Evolutionary conservation across 148 eudicot genomes (phyloP).

Genomic region (Talinum fruticosum): DNA sequence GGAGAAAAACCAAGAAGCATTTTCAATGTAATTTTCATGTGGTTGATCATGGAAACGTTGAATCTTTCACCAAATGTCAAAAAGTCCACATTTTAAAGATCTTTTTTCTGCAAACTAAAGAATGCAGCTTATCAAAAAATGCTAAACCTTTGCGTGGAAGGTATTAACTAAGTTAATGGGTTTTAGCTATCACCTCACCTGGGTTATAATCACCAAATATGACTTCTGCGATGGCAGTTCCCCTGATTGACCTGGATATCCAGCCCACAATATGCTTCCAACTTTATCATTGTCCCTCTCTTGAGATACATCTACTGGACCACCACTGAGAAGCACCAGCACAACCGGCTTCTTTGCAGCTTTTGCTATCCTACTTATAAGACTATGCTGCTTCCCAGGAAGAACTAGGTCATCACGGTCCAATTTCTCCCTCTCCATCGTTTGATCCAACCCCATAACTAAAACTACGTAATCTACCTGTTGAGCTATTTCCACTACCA

Average conservation of each 20-base stretch:
- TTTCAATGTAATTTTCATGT: too few relatives aligned
- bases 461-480: conserved; percentile 45
- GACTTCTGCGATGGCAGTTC: conserved; percentile 51
- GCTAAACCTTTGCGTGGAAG: not conserved
- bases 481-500: conserved; percentile 33
- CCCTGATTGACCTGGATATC: conserved; percentile 70
- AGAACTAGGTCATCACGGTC: conserved; percentile 44
- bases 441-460: conserved; percentile 53
- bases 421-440: conserved; percentile 48
- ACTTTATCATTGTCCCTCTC: conserved; percentile 40
- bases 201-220: conserved; percentile 61
- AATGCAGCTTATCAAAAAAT: not conserved
- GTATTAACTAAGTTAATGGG: not conserved
- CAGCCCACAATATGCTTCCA: conserved; percentile 62
- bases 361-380: conserved; percentile 36
- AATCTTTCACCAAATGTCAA: not conserved
- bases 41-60: not conserved
- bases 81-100: not conserved
- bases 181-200: conserved; percentile 27
- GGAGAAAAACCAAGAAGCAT: not conserved
- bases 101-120: not conserved
- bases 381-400: conserved; percentile 47
- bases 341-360: conserved; percentile 52
- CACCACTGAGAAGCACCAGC: conserved; percentile 54
- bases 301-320: conserved; percentile 45